These are phyloP conservation scores for Solanum ossicruentum DNA, from an alignment of 257 asterid species.

Conservation along the genomic window DNA sequence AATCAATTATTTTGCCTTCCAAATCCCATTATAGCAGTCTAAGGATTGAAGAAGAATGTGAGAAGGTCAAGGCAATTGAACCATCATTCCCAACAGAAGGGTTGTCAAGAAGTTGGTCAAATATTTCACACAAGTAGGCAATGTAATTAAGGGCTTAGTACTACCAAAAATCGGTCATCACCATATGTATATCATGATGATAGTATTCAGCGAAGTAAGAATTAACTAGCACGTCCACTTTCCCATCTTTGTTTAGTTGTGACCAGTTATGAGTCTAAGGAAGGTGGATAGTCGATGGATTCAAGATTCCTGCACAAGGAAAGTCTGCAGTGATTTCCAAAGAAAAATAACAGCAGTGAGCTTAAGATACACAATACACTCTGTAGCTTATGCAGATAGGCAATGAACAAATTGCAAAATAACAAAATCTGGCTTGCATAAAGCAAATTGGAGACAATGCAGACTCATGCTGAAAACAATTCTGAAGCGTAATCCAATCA, in stretches of 20 bases:
- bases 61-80: no score
- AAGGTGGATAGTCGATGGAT: neutral
- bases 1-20: no score
- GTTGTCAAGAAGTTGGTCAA: no score
- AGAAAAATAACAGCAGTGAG: neutral
- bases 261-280: neutral
- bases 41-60: no score
- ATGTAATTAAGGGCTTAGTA: no score
- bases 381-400: neutral
- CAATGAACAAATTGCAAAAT: neutral
- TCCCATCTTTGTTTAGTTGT: neutral
- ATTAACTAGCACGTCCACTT: neutral
- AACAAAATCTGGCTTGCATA: neutral
- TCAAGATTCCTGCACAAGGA: neutral
- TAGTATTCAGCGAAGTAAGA: neutral
- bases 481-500: constrained; percentile 14
- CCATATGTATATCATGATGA: no score
- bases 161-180: no score
- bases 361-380: neutral
- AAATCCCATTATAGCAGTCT: no score
- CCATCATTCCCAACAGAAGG: no score
- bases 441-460: constrained; percentile 11
- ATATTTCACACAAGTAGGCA: no score
- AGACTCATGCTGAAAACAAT: neutral
- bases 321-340: neutral